phyloP scores from a whole-genome alignment of 139 green algal species.

The Closterium sp. region DNA sequence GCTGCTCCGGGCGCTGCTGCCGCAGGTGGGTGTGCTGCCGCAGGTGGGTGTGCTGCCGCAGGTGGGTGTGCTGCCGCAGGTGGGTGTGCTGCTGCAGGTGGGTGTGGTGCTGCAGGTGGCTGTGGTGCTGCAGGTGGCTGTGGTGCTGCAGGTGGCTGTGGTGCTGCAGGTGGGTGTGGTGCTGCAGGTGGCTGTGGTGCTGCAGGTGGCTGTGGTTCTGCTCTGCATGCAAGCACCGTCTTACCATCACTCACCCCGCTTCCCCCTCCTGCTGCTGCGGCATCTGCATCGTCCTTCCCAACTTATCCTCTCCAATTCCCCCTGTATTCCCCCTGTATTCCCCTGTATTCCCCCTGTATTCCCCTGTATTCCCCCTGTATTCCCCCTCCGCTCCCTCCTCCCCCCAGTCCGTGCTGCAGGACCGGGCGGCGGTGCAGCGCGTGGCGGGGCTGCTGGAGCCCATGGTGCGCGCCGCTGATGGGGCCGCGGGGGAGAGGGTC shows the following conservation, averaged over 20 bases:
- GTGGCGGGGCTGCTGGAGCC: constrained; percentile 69
- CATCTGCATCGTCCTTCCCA: too few species aligned
- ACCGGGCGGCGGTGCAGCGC: not conserved
- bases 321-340: too few species aligned
- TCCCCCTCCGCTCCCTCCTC: not conserved
- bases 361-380: too few species aligned
- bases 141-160: too few species aligned
- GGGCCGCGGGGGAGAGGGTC: constrained; percentile 71
- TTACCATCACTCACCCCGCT: not conserved
- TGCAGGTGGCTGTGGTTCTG: too few species aligned
- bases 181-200: too few species aligned
- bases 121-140: too few species aligned
- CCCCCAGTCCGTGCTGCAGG: not conserved
- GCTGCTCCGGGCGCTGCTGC: constrained; percentile 65
- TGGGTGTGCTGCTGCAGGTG: not conserved
- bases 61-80: not conserved
- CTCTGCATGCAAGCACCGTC: not conserved
- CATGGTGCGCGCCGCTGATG: constrained; percentile 72
- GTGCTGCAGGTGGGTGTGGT: too few species aligned
- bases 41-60: not conserved
- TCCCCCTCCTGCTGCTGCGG: too few species aligned
- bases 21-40: not conserved
- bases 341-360: too few species aligned
- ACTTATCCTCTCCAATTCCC: too few species aligned
- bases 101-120: not conserved